Conservation (phyloP, 768 basidiomycete genomes). For the Tylopilus sp. region DNA sequence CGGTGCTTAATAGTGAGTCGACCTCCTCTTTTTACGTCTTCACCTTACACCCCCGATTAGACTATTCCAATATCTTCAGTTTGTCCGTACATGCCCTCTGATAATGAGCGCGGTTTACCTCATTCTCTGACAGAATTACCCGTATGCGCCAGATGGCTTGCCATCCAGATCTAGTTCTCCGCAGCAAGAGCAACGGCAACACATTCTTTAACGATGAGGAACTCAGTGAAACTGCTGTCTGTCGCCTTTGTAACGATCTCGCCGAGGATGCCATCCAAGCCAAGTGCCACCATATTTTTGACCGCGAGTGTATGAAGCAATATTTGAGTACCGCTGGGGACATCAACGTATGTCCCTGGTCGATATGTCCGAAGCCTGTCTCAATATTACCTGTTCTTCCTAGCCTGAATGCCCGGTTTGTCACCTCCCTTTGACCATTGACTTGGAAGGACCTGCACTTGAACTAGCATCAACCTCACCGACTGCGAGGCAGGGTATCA, state of each 20-base stretch:
- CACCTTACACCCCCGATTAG: slow-evolving; percentile 33
- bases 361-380: not conserved
- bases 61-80: slow-evolving; percentile 89
- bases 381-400: not conserved
- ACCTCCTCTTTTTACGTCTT: not conserved
- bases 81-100: slow-evolving; percentile 44
- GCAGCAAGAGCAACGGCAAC: slow-evolving; percentile 74
- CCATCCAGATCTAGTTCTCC: slow-evolving; percentile 90
- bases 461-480: slow-evolving; percentile 64
- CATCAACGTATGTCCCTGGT: slow-evolving; percentile 43
- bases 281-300: slow-evolving; percentile 91
- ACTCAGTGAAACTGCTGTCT: slow-evolving; percentile 74
- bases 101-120: slow-evolving; percentile 2
- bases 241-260: slow-evolving; percentile 93
- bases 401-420: slow-evolving; percentile 95
- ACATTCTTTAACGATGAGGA: slow-evolving; percentile 56
- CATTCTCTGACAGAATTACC: slow-evolving; percentile 70
- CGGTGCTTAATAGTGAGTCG: slow-evolving; percentile 83
- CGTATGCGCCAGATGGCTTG: slow-evolving; percentile 96
- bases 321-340: slow-evolving; percentile 79
- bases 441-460: slow-evolving; percentile 90
- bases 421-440: slow-evolving; percentile 87
- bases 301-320: slow-evolving; percentile 92
- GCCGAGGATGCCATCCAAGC: slow-evolving; percentile 97
- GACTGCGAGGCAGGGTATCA: slow-evolving; percentile 78